These are phyloP conservation scores for Sporobolomyces roseus DNA, from an alignment of 768 basidiomycete genomes.

Conservation along the genomic window DNA sequence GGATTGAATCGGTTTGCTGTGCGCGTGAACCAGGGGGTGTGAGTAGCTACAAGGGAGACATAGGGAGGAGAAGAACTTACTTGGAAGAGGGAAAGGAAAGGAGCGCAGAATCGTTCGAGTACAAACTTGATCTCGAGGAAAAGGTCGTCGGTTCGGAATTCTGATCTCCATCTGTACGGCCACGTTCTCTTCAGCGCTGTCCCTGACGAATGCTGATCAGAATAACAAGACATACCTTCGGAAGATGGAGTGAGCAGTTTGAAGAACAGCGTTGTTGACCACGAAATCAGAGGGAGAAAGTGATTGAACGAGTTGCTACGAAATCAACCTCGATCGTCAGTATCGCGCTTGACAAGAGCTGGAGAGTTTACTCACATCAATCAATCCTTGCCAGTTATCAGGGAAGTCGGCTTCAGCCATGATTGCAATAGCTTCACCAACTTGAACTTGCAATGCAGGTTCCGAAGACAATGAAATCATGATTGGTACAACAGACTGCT, in stretches of 20 bases:
- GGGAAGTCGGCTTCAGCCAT: conserved; percentile 93
- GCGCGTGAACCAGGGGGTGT: too few species aligned
- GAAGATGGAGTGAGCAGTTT: conserved; percentile 96
- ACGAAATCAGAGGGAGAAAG: conserved; percentile 76
- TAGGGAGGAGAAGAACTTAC: conserved; percentile 50
- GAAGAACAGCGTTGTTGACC: conserved; percentile 80
- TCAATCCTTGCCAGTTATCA: conserved; percentile 74
- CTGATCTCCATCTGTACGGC: conserved; percentile 72
- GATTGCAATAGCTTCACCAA: conserved; percentile 87
- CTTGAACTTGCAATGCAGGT: conserved; percentile 59
- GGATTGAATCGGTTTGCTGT: conserved; percentile 52
- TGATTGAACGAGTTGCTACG: conserved; percentile 79
- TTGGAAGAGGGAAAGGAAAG: conserved; percentile 77
- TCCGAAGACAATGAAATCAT: conserved; percentile 78
- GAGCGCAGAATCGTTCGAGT: conserved; percentile 70
- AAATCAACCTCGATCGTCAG: neutral
- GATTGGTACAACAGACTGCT: conserved; percentile 74
- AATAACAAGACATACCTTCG: conserved; percentile 47
- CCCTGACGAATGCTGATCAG: too few species aligned
- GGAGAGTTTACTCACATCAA: conserved; percentile 65
- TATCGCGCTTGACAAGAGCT: neutral
- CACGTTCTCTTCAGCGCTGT: too few species aligned
- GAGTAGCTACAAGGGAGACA: too few species aligned
- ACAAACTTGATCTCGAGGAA: conserved; percentile 90
- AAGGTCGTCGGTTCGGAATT: conserved; percentile 78